Base-by-base conservation (phyloP, 306 rosid genomes). In the Cyclanthera cordifolia region DNA sequence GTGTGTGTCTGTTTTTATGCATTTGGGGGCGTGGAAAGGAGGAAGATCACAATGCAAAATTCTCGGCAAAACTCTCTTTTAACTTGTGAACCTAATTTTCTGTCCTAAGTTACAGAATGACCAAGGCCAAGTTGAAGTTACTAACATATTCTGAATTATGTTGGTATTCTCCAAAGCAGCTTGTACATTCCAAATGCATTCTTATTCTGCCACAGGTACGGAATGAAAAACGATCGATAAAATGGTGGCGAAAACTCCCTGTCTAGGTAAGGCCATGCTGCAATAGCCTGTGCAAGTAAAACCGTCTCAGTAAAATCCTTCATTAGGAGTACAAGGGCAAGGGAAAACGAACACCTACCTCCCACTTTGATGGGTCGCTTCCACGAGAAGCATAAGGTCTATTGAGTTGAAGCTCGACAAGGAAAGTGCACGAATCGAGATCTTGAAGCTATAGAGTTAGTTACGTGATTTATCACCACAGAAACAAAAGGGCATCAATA, bases 171-270 rank as follows among this genome's bases (percentile, higher is more conserved):
- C 77, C 76, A 74, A 57, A 86, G 84, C 72, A 91, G 82, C 81
- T 86, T 91, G 81, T 94, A 94, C 90, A 81, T 80, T 80, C 99
- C 99, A 78, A 94, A 94, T 25, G 84, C 85, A 78, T 94, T 94
- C 82, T 78, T 86, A n/a, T 76, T 76, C 82, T 82, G 87, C 99
- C 99, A 94, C 41, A 90, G 84, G 82, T 82, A 73, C 1, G 97
- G 99, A 56, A 94, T 83, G 85, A 90, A 94, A 74, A 94, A 94
- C 13, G 99, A 94, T 65, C 99, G 90, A 78, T 85, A 81, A 67
- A 76, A 67, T 46, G 97, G 79, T 2, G 96, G 99, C 7, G 99
- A 94, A 51, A 94, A 87, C 82, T 88, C 99, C 53, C 96, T 79
- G 77, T 94, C 96, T 70, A 94, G 82, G 77, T 94, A 94, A 52